Evolutionary conservation across 495 filamentous ascomycete species (phyloP).

Genomic region (Hyaloscypha variabilis): DNA sequence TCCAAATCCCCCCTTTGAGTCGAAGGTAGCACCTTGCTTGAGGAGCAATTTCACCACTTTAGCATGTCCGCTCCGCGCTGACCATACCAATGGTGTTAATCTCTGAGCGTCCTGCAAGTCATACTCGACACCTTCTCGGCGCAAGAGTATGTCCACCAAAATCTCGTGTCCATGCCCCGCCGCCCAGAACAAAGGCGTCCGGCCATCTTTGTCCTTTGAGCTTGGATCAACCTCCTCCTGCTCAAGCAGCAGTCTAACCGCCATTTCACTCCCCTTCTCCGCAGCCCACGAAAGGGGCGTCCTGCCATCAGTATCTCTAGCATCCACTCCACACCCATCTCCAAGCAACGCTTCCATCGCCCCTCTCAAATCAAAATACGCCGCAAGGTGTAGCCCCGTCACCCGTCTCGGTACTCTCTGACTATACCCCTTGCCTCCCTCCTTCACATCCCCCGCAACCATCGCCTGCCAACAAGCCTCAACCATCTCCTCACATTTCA

Average conservation of each 20-base stretch:
- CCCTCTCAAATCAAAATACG: neutral
- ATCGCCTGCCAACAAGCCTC: neutral
- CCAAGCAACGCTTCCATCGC: neutral
- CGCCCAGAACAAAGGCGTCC: neutral
- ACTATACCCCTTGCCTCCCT: neutral
- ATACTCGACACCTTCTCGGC: too few relatives aligned
- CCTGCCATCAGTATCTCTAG: neutral
- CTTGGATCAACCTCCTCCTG: neutral
- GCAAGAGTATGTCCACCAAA: too few relatives aligned
- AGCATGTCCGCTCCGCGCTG: too few relatives aligned
- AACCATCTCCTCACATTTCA: neutral
- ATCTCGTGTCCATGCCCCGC: neutral
- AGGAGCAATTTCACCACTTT: too few relatives aligned
- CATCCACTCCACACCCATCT: neutral
- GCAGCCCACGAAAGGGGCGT: neutral
- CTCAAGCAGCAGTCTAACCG: neutral
- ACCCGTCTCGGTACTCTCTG: neutral
- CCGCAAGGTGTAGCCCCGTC: neutral
- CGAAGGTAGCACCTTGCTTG: too few relatives aligned
- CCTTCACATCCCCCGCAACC: neutral
- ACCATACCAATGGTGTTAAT: too few relatives aligned
- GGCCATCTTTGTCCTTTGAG: neutral
- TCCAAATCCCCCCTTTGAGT: too few relatives aligned
- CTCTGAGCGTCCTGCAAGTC: too few relatives aligned
- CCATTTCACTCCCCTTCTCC: neutral